Percentiles rank a stretch among this genome's conserved stretches.
These are phyloP conservation scores for Pseudoturritis turrita DNA, from an alignment of 345 rosid genomes.

Conservation along the genomic window DNA sequence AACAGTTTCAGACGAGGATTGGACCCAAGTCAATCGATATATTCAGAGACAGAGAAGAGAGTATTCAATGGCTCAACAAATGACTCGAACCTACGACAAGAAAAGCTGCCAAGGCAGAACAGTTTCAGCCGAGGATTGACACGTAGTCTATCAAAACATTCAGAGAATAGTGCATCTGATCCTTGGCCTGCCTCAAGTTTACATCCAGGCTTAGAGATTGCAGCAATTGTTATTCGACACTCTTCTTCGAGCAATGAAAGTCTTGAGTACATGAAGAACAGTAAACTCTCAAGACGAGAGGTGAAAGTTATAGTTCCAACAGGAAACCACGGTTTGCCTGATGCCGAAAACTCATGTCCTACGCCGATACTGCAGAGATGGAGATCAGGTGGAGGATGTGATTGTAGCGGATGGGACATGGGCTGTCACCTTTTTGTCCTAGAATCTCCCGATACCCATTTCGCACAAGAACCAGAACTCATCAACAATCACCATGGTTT, in stretches of 20 bases:
- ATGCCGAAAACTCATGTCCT: conserved; percentile 52
- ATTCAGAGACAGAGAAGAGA: conserved; percentile 22
- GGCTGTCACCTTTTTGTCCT: conserved; percentile 76
- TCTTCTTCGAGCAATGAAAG: conserved; percentile 62
- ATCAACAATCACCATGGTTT: conserved; percentile 46
- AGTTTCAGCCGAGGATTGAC: conserved; percentile 24
- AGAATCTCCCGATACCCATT: conserved; percentile 41
- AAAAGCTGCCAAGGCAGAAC: conserved; percentile 19
- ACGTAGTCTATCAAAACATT: conserved; percentile 32
- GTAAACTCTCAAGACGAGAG: conserved; percentile 27
- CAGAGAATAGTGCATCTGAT: conserved; percentile 29
- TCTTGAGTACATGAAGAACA: conserved; percentile 42
- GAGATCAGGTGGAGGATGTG: conserved; percentile 94
- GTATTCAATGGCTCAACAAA: conserved; percentile 32
- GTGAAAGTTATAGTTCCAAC: conserved; percentile 70
- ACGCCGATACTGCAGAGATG: conserved; percentile 77
- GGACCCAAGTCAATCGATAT: conserved; percentile 18
- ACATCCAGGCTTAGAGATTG: conserved; percentile 68
- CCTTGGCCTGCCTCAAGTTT: conserved; percentile 42
- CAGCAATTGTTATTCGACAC: conserved; percentile 61
- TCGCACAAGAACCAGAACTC: conserved; percentile 39
- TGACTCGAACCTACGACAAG: conserved; percentile 33
- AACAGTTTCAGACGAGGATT: conserved; percentile 25
- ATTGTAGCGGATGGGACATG: conserved; percentile 99
- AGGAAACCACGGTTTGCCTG: conserved; percentile 79